Evolutionary conservation across 495 filamentous ascomycete genomes (phyloP).

Genomic region (Hypoxylon rickii): DNA sequence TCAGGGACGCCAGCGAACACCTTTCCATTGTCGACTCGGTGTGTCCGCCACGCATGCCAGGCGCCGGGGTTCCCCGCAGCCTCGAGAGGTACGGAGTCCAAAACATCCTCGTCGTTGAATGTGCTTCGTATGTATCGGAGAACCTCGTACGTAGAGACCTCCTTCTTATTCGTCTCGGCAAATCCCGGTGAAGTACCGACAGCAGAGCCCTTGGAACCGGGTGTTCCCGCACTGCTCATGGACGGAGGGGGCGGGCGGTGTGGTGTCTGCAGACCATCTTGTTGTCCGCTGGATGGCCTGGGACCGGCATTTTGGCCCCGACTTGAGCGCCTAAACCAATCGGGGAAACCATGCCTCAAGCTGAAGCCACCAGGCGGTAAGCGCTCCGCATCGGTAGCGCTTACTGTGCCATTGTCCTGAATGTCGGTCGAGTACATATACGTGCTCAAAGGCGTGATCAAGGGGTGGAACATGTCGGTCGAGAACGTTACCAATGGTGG

Average conservation of each 20-base stretch:
- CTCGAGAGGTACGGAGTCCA: slow-evolving; percentile 79
- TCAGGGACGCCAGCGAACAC: slow-evolving; percentile 25
- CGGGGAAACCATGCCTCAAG: slow-evolving; percentile 84
- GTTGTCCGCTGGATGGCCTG: slow-evolving; percentile 35
- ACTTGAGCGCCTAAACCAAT: slow-evolving; percentile 70
- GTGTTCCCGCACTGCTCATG: slow-evolving; percentile 38
- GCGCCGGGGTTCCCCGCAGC: slow-evolving; percentile 86
- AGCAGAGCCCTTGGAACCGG: slow-evolving; percentile 40
- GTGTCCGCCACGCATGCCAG: slow-evolving; percentile 85
- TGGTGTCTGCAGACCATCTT: slow-evolving; percentile 25
- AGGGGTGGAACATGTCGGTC: slow-evolving; percentile 92
- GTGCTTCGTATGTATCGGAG: slow-evolving; percentile 79
- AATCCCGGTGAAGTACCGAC: slow-evolving; percentile 34
- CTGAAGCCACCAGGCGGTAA: slow-evolving; percentile 87
- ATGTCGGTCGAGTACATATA: slow-evolving; percentile 84
- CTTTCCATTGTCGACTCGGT: slow-evolving; percentile 53
- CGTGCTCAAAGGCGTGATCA: slow-evolving; percentile 86
- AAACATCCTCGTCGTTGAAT: slow-evolving; percentile 74
- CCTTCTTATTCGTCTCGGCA: slow-evolving; percentile 31
- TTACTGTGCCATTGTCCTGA: slow-evolving; percentile 70
- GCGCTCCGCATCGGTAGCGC: slow-evolving; percentile 77
- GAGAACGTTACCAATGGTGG: slow-evolving; percentile 85
- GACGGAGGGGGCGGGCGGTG: slow-evolving; percentile 41
- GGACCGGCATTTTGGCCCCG: slow-evolving; percentile 28
- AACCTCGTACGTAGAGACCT: slow-evolving; percentile 61